A percentile compares a stretch with the other conserved stretches of the same genome.
Evolutionary conservation across 805 yeast genomes (phyloP).

Genomic region (Candida hungchunana): DNA sequence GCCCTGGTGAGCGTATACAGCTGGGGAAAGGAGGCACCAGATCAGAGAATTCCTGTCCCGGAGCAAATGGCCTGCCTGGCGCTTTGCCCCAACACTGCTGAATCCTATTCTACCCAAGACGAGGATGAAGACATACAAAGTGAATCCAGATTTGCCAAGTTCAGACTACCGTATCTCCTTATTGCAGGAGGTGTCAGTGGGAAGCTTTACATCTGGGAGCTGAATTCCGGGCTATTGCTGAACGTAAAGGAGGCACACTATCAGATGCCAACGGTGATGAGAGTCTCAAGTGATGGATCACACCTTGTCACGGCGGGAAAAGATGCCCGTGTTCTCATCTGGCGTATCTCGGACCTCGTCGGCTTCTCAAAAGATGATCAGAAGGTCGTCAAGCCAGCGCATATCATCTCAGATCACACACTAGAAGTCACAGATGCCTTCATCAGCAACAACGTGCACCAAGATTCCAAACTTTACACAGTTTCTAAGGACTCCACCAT

Average conservation of each 20-base stretch:
- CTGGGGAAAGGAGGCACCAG: slow-evolving; percentile 65
- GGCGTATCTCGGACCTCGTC: slow-evolving; percentile 65
- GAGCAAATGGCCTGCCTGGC: slow-evolving; percentile 64
- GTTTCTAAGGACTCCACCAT: slow-evolving; percentile 72
- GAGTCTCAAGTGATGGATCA: slow-evolving; percentile 58
- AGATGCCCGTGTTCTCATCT: slow-evolving; percentile 75
- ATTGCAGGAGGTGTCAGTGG: slow-evolving; percentile 78
- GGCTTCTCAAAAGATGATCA: slow-evolving; percentile 30
- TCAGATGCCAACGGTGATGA: slow-evolving; percentile 61
- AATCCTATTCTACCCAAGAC: slow-evolving; percentile 25
- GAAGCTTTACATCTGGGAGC: slow-evolving; percentile 78
- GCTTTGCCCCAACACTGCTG: slow-evolving; percentile 32
- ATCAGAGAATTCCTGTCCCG: slow-evolving; percentile 81
- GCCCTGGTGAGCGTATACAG: slow-evolving; percentile 73
- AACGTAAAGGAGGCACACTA: slow-evolving; percentile 80
- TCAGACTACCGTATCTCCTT: slow-evolving; percentile 57
- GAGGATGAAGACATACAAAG: slow-evolving; percentile 15
- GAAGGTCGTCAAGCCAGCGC: slow-evolving; percentile 47
- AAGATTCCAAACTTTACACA: slow-evolving; percentile 63
- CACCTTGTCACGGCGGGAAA: slow-evolving; percentile 71
- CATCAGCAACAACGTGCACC: slow-evolving; percentile 45
- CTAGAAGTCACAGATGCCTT: slow-evolving; percentile 46
- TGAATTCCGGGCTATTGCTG: slow-evolving; percentile 69
- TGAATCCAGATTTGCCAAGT: slow-evolving; percentile 31
- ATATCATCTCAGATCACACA: slow-evolving; percentile 51